Conservation (phyloP, 352 stramenopile species). For the Phytopythium delawarense region DNA sequence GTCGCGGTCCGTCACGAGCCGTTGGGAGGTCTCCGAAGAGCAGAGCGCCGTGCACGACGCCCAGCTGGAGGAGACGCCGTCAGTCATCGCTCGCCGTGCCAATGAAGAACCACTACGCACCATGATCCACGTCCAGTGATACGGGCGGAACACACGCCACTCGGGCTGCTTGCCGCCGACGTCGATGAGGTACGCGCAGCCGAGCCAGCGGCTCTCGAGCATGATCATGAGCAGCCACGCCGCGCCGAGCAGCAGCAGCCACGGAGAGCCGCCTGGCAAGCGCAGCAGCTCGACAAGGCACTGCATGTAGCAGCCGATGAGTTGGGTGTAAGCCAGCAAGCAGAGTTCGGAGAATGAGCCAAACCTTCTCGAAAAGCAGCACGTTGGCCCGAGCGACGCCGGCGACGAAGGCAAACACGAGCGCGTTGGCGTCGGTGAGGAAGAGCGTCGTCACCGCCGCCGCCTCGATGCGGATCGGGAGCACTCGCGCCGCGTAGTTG, state of each 20-base stretch:
- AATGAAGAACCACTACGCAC: neutral
- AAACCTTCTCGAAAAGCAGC: constrained; percentile 34
- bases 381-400: constrained; percentile 18
- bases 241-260: constrained; percentile 13
- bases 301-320: constrained; percentile 1
- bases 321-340: neutral
- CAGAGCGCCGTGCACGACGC: constrained; percentile 11
- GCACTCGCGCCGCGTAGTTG: neutral
- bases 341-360: neutral
- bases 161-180: neutral
- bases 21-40: constrained; percentile 16
- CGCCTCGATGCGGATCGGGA: constrained; percentile 1
- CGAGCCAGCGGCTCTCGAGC: constrained; percentile 15
- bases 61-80: constrained; percentile 7
- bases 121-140: constrained; percentile 13
- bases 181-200: constrained; percentile 5
- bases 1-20: neutral
- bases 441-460: constrained; percentile 3
- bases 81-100: neutral
- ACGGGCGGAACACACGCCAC: constrained; percentile 8
- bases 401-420: constrained; percentile 23
- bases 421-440: constrained; percentile 9
- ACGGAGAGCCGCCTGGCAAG: neutral
- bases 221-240: constrained; percentile 14
- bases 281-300: constrained; percentile 14